Evolutionary conservation across 2,329 filamentous ascomycete species (phyloP).

Genomic region (Cercospora sesami): DNA sequence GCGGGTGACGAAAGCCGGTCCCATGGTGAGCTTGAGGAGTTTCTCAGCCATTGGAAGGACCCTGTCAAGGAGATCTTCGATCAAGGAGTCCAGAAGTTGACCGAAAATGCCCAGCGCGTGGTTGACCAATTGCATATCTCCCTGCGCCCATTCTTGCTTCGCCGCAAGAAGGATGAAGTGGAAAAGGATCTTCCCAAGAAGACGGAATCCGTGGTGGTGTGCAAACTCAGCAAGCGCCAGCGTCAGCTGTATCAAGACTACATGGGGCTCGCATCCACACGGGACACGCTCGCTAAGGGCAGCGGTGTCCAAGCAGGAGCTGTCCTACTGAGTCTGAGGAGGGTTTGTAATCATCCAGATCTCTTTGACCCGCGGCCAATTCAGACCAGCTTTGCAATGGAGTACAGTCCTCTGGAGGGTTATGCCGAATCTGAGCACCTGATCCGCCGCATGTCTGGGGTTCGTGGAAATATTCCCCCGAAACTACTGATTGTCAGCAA

Average conservation of each 20-base stretch:
- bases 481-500: slow-evolving; percentile 25
- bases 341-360: slow-evolving; percentile 98
- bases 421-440: slow-evolving; percentile 72
- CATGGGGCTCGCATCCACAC: slow-evolving; percentile 83
- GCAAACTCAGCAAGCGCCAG: slow-evolving; percentile 90
- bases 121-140: slow-evolving; percentile 94
- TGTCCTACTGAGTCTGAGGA: slow-evolving; percentile 93
- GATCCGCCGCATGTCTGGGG: slow-evolving; percentile 57
- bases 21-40: slow-evolving; percentile 92
- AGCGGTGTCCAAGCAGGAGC: slow-evolving; percentile 99
- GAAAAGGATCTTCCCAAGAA: slow-evolving; percentile 99
- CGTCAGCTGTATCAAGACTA: slow-evolving; percentile 96
- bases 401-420: slow-evolving; percentile 66
- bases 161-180: slow-evolving; percentile 90
- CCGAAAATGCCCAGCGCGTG: slow-evolving; percentile 87
- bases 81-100: slow-evolving; percentile 88
- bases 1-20: slow-evolving; percentile 76
- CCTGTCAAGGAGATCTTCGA: slow-evolving; percentile 96
- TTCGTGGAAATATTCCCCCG: slow-evolving; percentile 16
- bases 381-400: slow-evolving; percentile 93
- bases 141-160: slow-evolving; percentile 83
- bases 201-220: slow-evolving; percentile 96
- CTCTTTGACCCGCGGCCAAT: slow-evolving; percentile 94
- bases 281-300: slow-evolving; percentile 82
- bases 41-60: slow-evolving; percentile 92